Percentiles rank a stretch among this genome's conserved stretches.
These are phyloP conservation scores for Penicillium silybi DNA, from an alignment of 495 filamentous ascomycete species.

Conservation along the genomic window DNA sequence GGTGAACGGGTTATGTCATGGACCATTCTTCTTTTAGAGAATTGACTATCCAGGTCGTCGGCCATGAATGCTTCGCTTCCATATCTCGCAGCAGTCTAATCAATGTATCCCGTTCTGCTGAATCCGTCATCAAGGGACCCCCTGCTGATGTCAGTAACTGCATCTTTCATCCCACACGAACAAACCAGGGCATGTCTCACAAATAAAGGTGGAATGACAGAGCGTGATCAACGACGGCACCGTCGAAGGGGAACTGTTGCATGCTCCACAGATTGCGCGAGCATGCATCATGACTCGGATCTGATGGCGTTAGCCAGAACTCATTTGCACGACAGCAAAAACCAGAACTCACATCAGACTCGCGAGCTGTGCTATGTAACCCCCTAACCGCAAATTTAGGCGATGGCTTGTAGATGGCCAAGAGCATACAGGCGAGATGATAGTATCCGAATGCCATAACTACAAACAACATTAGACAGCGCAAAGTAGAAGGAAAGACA, in stretches of 20 bases:
- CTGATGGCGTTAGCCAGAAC: constrained; percentile 3
- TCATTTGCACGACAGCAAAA: background rate
- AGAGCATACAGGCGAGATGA: constrained; percentile 10
- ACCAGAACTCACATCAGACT: constrained; percentile 6
- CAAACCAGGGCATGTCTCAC: background rate
- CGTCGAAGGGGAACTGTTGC: constrained; percentile 11
- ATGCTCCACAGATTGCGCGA: constrained; percentile 8
- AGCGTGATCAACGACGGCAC: constrained; percentile 13
- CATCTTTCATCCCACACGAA: background rate
- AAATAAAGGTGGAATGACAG: constrained; percentile 13
- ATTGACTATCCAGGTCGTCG: constrained; percentile 9
- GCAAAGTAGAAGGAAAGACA: constrained; percentile 2
- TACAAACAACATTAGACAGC: constrained; percentile 1
- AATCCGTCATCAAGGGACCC: constrained; percentile 11
- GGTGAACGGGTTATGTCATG: background rate
- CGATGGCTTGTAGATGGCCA: constrained; percentile 10
- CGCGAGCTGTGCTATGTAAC: constrained; percentile 1
- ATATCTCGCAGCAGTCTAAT: constrained; percentile 10
- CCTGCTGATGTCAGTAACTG: constrained; percentile 6
- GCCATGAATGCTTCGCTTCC: constrained; percentile 10
- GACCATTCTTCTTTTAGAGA: constrained; percentile 9
- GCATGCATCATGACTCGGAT: constrained; percentile 10
- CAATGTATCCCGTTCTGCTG: constrained; percentile 3
- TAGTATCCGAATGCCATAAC: constrained; percentile 11
- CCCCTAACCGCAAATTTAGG: constrained; percentile 9